phyloP scores from a whole-genome alignment of 192 early-diverging fungal species.

The Allomyces arbusculus region DNA sequence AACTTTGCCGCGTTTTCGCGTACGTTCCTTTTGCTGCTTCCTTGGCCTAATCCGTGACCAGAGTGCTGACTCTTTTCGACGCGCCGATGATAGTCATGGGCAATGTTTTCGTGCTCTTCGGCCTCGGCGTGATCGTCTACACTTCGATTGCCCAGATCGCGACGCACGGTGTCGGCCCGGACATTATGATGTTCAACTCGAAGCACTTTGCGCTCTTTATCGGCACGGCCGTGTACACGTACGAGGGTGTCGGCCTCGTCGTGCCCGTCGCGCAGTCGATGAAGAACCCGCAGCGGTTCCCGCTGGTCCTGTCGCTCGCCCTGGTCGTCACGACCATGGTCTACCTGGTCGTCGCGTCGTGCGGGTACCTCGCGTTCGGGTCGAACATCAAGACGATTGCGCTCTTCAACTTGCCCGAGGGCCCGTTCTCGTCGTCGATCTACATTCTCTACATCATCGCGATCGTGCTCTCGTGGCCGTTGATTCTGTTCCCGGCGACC shows the following conservation, averaged over 20 bases:
- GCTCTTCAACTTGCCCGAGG: conserved; percentile 63
- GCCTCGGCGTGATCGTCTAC: conserved; percentile 64
- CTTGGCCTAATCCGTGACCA: no score
- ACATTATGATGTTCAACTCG: conserved; percentile 56
- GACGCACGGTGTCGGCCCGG: conserved; percentile 34
- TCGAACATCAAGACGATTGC: conserved; percentile 65
- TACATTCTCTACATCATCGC: conserved; percentile 78
- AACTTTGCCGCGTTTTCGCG: conserved; percentile 59
- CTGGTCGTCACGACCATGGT: conserved; percentile 59
- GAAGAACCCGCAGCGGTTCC: conserved; percentile 79
- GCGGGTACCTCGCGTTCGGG: conserved; percentile 76
- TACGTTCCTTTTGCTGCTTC: no score
- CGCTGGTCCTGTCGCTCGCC: conserved; percentile 51
- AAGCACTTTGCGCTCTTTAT: conserved; percentile 71
- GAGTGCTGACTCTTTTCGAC: background rate
- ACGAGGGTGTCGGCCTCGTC: conserved; percentile 74
- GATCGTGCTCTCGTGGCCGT: conserved; percentile 79
- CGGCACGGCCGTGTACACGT: conserved; percentile 83
- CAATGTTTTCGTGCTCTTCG: conserved; percentile 78
- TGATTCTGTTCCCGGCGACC: conserved; percentile 82
- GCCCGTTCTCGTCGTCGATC: conserved; percentile 39
- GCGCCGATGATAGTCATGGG: conserved; percentile 32
- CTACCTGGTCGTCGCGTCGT: conserved; percentile 57
- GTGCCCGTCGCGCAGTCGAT: conserved; percentile 71
- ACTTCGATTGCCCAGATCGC: conserved; percentile 52